phyloP scores from a whole-genome alignment of 2,329 filamentous ascomycete species.

The Gnomoniopsis smithogilvyi region DNA sequence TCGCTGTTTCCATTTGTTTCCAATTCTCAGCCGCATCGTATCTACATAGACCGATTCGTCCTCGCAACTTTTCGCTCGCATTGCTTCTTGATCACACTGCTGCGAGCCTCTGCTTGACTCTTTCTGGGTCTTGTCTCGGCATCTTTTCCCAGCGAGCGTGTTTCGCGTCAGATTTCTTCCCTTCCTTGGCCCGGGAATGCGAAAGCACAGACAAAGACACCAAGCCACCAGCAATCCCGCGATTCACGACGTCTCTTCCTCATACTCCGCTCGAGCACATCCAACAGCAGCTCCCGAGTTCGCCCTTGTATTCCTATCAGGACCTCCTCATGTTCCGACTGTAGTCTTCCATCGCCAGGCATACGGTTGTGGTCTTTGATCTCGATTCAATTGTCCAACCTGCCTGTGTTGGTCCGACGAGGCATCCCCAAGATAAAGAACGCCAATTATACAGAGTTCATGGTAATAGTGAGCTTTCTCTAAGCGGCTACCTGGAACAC shows the following conservation, averaged over 20 bases:
- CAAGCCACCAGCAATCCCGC: not conserved
- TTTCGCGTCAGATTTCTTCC: constrained; percentile 6
- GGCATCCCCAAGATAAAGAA: constrained; percentile 12
- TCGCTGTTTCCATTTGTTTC: constrained; percentile 17
- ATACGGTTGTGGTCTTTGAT: constrained; percentile 12
- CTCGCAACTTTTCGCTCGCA: constrained; percentile 4
- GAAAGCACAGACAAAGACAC: not conserved
- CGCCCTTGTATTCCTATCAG: not conserved
- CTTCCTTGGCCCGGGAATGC: constrained; percentile 3
- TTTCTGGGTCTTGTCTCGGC: constrained; percentile 11
- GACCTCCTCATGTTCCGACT: constrained; percentile 13
- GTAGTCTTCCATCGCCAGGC: constrained; percentile 15
- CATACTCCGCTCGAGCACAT: constrained; percentile 7
- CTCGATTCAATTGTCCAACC: constrained; percentile 19
- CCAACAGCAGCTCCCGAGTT: not conserved
- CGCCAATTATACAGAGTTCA: constrained; percentile 26
- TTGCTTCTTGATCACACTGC: constrained; percentile 2
- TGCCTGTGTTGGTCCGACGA: constrained; percentile 23
- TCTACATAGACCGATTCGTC: not conserved
- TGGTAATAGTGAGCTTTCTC: constrained; percentile 45
- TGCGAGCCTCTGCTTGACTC: constrained; percentile 11
- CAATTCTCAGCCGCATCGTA: constrained; percentile 12
- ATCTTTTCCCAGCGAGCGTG: constrained; percentile 13
- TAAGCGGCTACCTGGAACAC: constrained; percentile 35
- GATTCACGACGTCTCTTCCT: constrained; percentile 5